Evolutionary conservation across 2,329 filamentous ascomycete genomes (phyloP).

Genomic region (Alternaria sp.): DNA sequence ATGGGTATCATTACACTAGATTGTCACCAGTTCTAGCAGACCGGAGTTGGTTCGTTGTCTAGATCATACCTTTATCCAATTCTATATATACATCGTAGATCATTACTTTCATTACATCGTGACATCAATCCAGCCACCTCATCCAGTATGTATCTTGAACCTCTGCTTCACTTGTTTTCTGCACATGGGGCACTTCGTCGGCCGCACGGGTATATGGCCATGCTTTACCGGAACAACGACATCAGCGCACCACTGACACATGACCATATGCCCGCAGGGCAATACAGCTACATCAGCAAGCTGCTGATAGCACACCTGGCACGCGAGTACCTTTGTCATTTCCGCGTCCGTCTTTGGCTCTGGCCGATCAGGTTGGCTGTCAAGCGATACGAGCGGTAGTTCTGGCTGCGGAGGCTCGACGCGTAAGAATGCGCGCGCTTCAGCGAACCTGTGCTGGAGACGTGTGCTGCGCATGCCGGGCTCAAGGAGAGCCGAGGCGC

Average conservation of each 20-base stretch:
- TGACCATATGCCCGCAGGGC: constrained; percentile 62
- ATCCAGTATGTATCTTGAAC: constrained; percentile 44
- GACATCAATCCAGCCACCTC: background rate
- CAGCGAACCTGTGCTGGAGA: background rate
- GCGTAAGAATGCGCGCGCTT: constrained; percentile 8
- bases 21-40: no score
- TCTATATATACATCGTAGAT: background rate
- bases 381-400: constrained; percentile 46
- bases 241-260: constrained; percentile 63
- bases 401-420: constrained; percentile 14
- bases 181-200: constrained; percentile 55
- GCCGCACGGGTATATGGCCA: constrained; percentile 48
- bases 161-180: constrained; percentile 55
- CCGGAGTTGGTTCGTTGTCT: background rate
- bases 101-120: background rate
- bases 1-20: background rate
- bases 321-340: constrained; percentile 58
- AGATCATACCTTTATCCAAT: background rate
- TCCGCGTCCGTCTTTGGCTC: constrained; percentile 56
- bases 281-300: constrained; percentile 59
- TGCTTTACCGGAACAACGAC: constrained; percentile 55
- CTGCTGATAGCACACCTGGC: constrained; percentile 61
- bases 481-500: background rate
- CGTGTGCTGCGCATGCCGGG: background rate
- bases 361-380: constrained; percentile 55